Evolutionary conservation across 2,329 filamentous ascomycete genomes (phyloP).

Genomic region (Reticulascus tulasneorum): DNA sequence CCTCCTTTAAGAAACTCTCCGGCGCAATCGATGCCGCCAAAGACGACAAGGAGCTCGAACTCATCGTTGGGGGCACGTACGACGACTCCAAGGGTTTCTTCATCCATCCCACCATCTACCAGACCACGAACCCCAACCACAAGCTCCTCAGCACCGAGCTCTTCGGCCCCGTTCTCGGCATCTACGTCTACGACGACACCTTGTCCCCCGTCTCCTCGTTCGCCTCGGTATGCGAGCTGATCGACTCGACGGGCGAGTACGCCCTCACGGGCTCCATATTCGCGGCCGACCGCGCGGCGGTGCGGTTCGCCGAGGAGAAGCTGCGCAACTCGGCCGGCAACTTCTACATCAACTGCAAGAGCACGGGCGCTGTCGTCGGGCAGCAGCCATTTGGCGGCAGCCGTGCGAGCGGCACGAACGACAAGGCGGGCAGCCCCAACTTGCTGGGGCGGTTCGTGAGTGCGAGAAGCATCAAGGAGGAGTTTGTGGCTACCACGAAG

Average conservation of each 20-base stretch:
- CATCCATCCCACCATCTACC: constrained; percentile 79
- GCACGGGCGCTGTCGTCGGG: constrained; percentile 67
- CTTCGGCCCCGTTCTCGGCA: constrained; percentile 73
- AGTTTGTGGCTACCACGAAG: constrained; percentile 60
- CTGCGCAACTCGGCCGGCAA: constrained; percentile 73
- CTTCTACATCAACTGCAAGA: constrained; percentile 86
- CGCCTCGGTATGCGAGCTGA: constrained; percentile 53
- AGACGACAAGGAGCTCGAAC: constrained; percentile 65
- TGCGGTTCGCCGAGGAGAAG: constrained; percentile 66
- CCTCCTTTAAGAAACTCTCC: constrained; percentile 75
- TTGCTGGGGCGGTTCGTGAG: constrained; percentile 64
- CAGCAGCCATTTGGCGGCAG: constrained; percentile 71
- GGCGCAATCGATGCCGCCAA: constrained; percentile 77
- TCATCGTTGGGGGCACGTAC: constrained; percentile 72
- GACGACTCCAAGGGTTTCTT: constrained; percentile 78
- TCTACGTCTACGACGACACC: constrained; percentile 74
- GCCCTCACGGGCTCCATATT: constrained; percentile 75
- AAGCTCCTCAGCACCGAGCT: constrained; percentile 73
- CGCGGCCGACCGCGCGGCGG: constrained; percentile 61
- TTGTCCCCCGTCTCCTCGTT: constrained; percentile 51
- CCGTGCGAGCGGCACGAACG: constrained; percentile 66
- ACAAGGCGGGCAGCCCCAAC: constrained; percentile 66
- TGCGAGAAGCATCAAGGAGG: constrained; percentile 68
- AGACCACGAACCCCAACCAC: constrained; percentile 69
- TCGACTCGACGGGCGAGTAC: constrained; percentile 72